Evolutionary conservation across 1,139 yeast species (phyloP).

Genomic region (Magnusiomyces suaveolens): DNA sequence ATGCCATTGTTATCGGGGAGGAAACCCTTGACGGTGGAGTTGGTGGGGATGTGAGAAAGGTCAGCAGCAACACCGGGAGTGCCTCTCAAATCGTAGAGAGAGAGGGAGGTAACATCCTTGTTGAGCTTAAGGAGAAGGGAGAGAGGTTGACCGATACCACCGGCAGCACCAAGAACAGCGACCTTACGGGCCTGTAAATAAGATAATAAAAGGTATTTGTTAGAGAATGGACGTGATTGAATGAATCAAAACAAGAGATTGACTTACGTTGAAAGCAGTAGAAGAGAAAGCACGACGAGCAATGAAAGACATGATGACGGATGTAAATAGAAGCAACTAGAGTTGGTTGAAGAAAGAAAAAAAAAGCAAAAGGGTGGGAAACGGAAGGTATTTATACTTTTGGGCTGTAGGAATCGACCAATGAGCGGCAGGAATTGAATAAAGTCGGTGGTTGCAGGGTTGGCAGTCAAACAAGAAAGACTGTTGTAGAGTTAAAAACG

Average conservation of each 20-base stretch:
- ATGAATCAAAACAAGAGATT: no score
- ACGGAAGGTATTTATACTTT: neutral
- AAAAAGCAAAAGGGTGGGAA: neutral
- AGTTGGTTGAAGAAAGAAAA: slow-evolving; percentile 6
- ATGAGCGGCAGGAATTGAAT: neutral
- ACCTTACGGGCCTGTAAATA: slow-evolving; percentile 46
- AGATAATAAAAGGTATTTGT: no score
- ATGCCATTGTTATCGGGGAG: slow-evolving; percentile 83
- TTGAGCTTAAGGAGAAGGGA: slow-evolving; percentile 83
- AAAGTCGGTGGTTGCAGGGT: no score
- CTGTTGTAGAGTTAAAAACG: no score
- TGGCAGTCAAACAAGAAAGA: neutral
- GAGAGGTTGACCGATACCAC: slow-evolving; percentile 98
- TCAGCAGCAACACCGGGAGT: slow-evolving; percentile 98
- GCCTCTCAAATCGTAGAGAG: slow-evolving; percentile 85
- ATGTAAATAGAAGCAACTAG: neutral
- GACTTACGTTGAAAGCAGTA: slow-evolving; percentile 17
- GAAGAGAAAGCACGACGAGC: slow-evolving; percentile 21
- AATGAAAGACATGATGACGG: slow-evolving; percentile 15
- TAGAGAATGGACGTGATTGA: no score
- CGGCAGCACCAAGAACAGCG: slow-evolving; percentile 91
- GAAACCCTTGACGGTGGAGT: slow-evolving; percentile 70
- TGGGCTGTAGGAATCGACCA: neutral
- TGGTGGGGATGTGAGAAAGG: slow-evolving; percentile 84
- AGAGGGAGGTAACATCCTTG: slow-evolving; percentile 72